A percentile compares a stretch with the other conserved stretches of the same genome.
Conservation (phyloP, 2,329 filamentous ascomycete species). For the Penicillium sp. region DNA sequence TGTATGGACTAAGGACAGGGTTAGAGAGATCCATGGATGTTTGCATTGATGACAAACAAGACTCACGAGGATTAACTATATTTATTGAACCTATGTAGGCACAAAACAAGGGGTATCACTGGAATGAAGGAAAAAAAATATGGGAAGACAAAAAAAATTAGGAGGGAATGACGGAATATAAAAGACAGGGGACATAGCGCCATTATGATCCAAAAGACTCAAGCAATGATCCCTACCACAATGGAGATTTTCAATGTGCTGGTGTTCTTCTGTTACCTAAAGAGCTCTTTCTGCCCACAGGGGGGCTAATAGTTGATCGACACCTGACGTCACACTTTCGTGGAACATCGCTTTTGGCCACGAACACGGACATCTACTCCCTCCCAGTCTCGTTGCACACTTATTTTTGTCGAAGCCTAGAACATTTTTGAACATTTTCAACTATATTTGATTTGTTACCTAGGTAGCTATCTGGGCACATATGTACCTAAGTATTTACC, state of each 20-base stretch:
- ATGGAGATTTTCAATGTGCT: too few species aligned
- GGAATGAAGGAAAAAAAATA: conserved; percentile 22
- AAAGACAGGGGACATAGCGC: conserved; percentile 6
- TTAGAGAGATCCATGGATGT: conserved; percentile 4
- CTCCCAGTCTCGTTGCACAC: background rate
- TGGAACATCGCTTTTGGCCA: background rate
- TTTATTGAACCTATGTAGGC: conserved; percentile 9
- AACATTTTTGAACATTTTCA: background rate
- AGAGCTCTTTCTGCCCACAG: background rate
- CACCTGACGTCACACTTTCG: conserved; percentile 8
- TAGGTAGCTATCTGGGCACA: too few species aligned
- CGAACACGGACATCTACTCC: conserved; percentile 6
- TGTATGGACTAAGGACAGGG: conserved; percentile 6
- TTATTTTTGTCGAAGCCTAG: background rate
- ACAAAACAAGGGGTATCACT: conserved; percentile 24
- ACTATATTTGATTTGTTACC: too few species aligned
- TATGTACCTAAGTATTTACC: too few species aligned
- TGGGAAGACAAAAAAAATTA: conserved; percentile 1
- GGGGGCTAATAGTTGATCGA: conserved; percentile 7
- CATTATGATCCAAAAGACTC: background rate
- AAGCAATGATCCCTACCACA: background rate
- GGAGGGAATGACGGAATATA: conserved; percentile 15
- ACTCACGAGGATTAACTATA: conserved; percentile 19
- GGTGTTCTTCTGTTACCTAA: background rate
- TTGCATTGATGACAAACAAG: conserved; percentile 15